Evolutionary conservation across 768 basidiomycete genomes (phyloP), one percentile per base, ranked within the genome.

Genomic region (Gloeostereum incarnatum): DNA sequence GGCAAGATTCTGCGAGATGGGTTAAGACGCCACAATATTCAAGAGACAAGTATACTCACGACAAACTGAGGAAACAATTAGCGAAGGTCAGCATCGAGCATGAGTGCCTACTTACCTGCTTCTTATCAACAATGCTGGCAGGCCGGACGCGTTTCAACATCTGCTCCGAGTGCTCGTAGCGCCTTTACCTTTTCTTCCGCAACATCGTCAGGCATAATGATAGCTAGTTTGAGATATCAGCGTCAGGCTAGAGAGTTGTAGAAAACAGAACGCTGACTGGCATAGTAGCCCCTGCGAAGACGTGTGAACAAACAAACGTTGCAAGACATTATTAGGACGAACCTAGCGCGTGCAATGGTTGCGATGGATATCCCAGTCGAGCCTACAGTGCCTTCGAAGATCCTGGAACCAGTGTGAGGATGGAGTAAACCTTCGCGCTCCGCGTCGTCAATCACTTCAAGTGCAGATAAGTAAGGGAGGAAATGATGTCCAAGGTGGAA

Each of bases 341-440:
- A 87, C 90, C 83, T 79, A 8, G 92, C 91, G 46, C 73, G 72
- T 1, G 91, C 86, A 36, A 99, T 85, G 2, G 87, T 96, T 0
- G 96, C 94, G 36, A 99, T 81, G 1, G 92, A 96, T 40, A 98
- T 98, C 5, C 96, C 92, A 0, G 92, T 96, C 0, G 89, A 92
- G 6, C 90, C 96, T 3, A 94, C 89, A 0, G 94, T 99, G 3
- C 96, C 96, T 57, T 98, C 96, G 41, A 98, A 99, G 26, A 99
- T 91, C 5, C 88, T 78, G 0, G 88, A 96, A 5, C 86, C 84
- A 0, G 89, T 92, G 44, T 91, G 59, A 0, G 93, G 96, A 40
- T 80, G 73, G 1, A 99, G 61, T 2, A 90, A 62, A 1, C 92
- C 92, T 43, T 73, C 66, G 6, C 71, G 70, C 55, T 98, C 94